Conservation (phyloP, 306 rosid species). For the Trifolium dubium region DNA sequence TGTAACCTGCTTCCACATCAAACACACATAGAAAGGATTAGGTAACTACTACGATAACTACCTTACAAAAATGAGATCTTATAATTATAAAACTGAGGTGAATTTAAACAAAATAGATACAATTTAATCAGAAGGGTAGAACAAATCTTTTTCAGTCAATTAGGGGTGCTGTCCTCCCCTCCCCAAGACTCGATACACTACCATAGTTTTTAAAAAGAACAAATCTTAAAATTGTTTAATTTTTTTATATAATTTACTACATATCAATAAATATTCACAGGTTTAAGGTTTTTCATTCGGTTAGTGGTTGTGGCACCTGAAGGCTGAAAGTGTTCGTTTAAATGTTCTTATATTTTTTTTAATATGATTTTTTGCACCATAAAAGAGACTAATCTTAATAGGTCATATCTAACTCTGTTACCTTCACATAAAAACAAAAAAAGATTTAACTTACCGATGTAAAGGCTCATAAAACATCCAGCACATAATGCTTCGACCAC, state of each 20-base stretch:
- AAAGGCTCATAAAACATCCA: conserved; percentile 83
- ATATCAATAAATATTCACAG: conserved; percentile 4
- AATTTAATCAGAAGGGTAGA: conserved; percentile 8
- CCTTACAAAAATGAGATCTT: neutral
- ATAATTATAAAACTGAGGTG: conserved; percentile 31
- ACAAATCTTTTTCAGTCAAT: conserved; percentile 27
- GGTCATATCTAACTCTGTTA: conserved; percentile 19
- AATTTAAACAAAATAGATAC: conserved; percentile 20
- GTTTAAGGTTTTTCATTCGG: neutral
- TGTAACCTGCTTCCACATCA: conserved; percentile 67
- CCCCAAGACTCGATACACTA: conserved; percentile 1
- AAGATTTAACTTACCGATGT: conserved; percentile 62
- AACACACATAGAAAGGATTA: conserved; percentile 31
- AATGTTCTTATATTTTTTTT: conserved; percentile 11
- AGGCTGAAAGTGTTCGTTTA: conserved; percentile 17
- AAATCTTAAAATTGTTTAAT: neutral
- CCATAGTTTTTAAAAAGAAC: conserved; percentile 4
- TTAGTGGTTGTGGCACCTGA: neutral
- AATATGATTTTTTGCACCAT: neutral
- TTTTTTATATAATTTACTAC: neutral
- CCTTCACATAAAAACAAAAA: neutral
- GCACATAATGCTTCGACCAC: conserved; percentile 81
- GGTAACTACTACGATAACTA: conserved; percentile 5
- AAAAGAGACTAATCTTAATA: conserved; percentile 11
- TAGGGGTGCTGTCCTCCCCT: neutral